Conservation (phyloP, 805 yeast species). For the Lipomyces orientalis region DNA sequence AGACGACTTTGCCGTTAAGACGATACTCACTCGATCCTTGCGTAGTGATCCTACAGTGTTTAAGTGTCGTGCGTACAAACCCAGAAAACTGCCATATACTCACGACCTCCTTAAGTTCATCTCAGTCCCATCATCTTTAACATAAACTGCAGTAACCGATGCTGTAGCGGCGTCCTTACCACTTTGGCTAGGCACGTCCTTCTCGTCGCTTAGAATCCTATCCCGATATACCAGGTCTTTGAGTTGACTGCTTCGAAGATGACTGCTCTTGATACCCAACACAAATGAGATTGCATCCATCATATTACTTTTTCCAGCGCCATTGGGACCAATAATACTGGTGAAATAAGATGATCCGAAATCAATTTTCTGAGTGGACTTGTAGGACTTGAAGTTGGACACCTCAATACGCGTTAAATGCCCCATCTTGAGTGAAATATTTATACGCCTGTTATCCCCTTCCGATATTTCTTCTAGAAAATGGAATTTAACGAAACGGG, state of each 20-base stretch:
- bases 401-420: constrained; percentile 78
- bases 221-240: constrained; percentile 86
- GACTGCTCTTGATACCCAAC: constrained; percentile 77
- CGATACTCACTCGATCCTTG: constrained; percentile 71
- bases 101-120: constrained; percentile 65
- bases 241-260: constrained; percentile 73
- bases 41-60: constrained; percentile 42
- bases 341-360: constrained; percentile 81
- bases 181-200: constrained; percentile 27
- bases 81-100: constrained; percentile 19
- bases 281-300: constrained; percentile 98
- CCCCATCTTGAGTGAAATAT: constrained; percentile 62
- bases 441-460: neutral
- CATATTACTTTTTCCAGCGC: constrained; percentile 96
- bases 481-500: neutral
- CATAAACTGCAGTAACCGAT: constrained; percentile 78
- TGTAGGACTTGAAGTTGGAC: constrained; percentile 88
- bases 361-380: constrained; percentile 75
- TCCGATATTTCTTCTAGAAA: neutral
- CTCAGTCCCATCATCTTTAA: constrained; percentile 61
- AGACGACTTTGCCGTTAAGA: constrained; percentile 64
- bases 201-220: constrained; percentile 46
- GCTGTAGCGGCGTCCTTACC: constrained; percentile 52
- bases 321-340: constrained; percentile 97
- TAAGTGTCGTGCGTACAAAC: neutral